Percentiles rank a stretch among this genome's conserved stretches.
phyloP scores from a whole-genome alignment of 2,329 filamentous ascomycete species.

The Aureobasidium vineae region DNA sequence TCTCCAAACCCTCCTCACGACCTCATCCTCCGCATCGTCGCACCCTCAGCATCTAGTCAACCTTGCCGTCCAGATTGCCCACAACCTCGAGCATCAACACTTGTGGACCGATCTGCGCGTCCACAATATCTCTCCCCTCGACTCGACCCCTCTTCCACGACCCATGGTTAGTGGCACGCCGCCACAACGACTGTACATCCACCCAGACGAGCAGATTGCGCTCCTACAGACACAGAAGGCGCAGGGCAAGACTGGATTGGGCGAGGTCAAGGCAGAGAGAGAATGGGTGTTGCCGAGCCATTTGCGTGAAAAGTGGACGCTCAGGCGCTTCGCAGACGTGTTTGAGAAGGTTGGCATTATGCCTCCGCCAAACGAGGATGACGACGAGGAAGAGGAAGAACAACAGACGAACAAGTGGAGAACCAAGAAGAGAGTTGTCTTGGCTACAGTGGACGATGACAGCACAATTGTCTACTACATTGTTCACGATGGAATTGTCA shows the following conservation, averaged over 20 bases:
- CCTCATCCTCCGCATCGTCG: slow-evolving; percentile 22
- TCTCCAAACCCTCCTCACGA: slow-evolving; percentile 30
- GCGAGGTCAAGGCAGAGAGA: slow-evolving; percentile 45
- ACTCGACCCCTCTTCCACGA: slow-evolving; percentile 47
- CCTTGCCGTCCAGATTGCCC: slow-evolving; percentile 61
- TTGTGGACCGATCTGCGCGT: slow-evolving; percentile 65
- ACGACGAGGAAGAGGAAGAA: slow-evolving; percentile 32
- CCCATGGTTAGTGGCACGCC: slow-evolving; percentile 71
- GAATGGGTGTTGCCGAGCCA: slow-evolving; percentile 79
- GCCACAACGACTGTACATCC: slow-evolving; percentile 69
- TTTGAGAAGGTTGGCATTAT: slow-evolving; percentile 59
- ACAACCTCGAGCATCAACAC: slow-evolving; percentile 73
- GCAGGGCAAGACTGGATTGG: slow-evolving; percentile 37
- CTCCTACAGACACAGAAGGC: slow-evolving; percentile 58
- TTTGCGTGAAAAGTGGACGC: slow-evolving; percentile 68
- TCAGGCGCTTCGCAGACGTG: slow-evolving; percentile 63
- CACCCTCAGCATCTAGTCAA: slow-evolving; percentile 40
- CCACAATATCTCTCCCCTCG: slow-evolving; percentile 40
- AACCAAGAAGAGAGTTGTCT: slow-evolving; percentile 63
- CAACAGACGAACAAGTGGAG: slow-evolving; percentile 43
- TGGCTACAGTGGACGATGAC: slow-evolving; percentile 74
- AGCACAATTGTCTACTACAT: slow-evolving; percentile 83
- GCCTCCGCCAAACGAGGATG: slow-evolving; percentile 35
- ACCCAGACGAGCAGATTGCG: slow-evolving; percentile 78
- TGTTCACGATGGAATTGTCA: slow-evolving; percentile 82